phyloP scores from a whole-genome alignment of 164 flowering plant species.

The Vitis vinifera region DNA sequence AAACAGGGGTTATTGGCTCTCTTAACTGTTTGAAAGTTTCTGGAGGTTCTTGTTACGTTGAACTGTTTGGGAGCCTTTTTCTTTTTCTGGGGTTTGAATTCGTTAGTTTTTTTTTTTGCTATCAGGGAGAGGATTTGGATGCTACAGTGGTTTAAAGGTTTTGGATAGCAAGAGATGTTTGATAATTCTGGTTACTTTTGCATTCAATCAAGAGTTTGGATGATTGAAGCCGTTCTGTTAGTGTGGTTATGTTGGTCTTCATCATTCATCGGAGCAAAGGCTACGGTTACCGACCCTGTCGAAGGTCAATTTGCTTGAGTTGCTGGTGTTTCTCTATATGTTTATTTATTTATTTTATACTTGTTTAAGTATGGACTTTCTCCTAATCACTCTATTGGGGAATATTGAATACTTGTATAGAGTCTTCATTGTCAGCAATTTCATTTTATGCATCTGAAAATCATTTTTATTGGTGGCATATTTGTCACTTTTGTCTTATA shows the following conservation, averaged over 20 bases:
- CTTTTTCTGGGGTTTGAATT: background rate
- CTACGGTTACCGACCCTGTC: constrained; percentile 22
- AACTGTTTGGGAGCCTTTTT: background rate
- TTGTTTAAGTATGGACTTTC: too few species aligned
- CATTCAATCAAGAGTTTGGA: constrained; percentile 10
- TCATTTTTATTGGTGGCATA: too few species aligned
- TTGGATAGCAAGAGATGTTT: background rate
- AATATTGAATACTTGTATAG: too few species aligned
- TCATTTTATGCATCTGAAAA: too few species aligned
- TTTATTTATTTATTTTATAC: background rate
- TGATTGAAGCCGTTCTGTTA: constrained; percentile 9
- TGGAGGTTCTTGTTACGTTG: background rate
- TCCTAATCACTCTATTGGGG: too few species aligned
- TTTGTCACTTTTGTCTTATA: too few species aligned
- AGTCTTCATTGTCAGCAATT: too few species aligned
- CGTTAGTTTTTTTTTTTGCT: background rate
- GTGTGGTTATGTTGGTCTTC: constrained; percentile 18
- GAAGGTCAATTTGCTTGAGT: constrained; percentile 27
- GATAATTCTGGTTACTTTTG: constrained; percentile 1
- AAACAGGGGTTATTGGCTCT: background rate
- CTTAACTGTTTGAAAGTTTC: background rate
- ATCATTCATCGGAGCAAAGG: constrained; percentile 17
- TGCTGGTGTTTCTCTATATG: background rate
- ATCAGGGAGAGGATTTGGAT: constrained; percentile 3
- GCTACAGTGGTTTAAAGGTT: background rate